phyloP scores from a whole-genome alignment of 192 early-diverging fungal species.

The Coemansia sp. region DNA sequence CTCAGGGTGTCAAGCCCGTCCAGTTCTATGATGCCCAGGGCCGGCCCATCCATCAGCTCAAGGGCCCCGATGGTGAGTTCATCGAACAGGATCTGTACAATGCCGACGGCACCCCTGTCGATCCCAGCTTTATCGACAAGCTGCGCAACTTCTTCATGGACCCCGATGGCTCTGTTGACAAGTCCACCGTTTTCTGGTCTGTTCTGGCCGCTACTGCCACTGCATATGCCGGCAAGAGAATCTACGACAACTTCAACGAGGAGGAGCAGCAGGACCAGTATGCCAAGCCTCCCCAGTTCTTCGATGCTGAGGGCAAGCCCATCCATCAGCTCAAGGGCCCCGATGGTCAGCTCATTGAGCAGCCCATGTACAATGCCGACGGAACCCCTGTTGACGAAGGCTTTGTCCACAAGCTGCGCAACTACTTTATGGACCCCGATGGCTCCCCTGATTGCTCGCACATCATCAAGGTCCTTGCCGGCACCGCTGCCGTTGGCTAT shows the following conservation, averaged over 20 bases:
- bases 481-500: constrained; percentile 1
- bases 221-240: constrained; percentile 21
- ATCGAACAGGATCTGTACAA: constrained; percentile 1
- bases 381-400: neutral
- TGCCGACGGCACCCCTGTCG: constrained; percentile 1
- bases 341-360: constrained; percentile 4
- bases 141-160: constrained; percentile 5
- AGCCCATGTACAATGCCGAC: constrained; percentile 6
- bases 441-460: constrained; percentile 2
- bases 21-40: constrained; percentile 3
- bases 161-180: constrained; percentile 9
- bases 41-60: neutral
- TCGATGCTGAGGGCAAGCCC: constrained; percentile 3
- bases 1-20: neutral
- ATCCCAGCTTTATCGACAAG: neutral
- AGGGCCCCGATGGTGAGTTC: constrained; percentile 4
- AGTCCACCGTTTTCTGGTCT: constrained; percentile 26
- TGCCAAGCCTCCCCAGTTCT: neutral
- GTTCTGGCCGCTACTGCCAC: constrained; percentile 14
- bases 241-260: constrained; percentile 18
- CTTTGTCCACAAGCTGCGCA: constrained; percentile 1
- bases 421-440: neutral
- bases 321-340: constrained; percentile 2
- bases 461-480: neutral
- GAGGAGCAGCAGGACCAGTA: constrained; percentile 14